Evolutionary conservation across 1,284 basidiomycete genomes (phyloP).

Genomic region (Apiotrichum siamense): DNA sequence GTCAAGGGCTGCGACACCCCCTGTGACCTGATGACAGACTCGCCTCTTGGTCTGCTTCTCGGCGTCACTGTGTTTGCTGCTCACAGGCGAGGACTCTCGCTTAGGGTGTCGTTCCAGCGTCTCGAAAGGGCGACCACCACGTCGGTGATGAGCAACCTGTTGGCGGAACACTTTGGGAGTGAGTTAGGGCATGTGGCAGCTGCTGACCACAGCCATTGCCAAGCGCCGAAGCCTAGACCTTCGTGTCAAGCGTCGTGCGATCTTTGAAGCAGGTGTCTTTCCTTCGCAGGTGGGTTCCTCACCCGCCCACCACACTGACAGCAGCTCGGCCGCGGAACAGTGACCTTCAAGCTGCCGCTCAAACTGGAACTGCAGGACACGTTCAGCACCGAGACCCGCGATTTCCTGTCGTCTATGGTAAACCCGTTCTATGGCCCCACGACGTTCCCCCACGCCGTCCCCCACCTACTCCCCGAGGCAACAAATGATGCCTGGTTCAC

Average conservation of each 20-base stretch:
- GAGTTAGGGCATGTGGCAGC: not conserved
- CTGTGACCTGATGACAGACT: not conserved
- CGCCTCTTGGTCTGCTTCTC: conserved; percentile 10
- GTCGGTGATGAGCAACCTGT: not conserved
- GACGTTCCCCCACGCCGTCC: not conserved
- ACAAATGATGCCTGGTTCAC: conserved; percentile 1
- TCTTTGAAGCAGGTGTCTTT: not conserved
- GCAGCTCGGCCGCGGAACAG: conserved; percentile 3
- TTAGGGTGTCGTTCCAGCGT: not conserved
- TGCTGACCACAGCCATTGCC: not conserved
- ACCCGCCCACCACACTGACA: not conserved
- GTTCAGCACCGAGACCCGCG: not conserved
- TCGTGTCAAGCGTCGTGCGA: conserved; percentile 5
- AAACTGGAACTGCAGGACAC: not conserved
- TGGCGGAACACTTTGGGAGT: conserved; percentile 7
- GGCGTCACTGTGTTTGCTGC: conserved; percentile 5
- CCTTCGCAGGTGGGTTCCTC: conserved; percentile 4
- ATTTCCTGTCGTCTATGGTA: not conserved
- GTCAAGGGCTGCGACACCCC: not conserved
- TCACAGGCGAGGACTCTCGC: not conserved
- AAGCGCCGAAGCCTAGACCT: not conserved
- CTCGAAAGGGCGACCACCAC: not conserved
- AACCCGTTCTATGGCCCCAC: not conserved
- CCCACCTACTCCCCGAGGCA: conserved; percentile 1
- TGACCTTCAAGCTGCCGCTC: not conserved